Evolutionary conservation across 306 rosid species (phyloP).

Genomic region (Malus orientalis): DNA sequence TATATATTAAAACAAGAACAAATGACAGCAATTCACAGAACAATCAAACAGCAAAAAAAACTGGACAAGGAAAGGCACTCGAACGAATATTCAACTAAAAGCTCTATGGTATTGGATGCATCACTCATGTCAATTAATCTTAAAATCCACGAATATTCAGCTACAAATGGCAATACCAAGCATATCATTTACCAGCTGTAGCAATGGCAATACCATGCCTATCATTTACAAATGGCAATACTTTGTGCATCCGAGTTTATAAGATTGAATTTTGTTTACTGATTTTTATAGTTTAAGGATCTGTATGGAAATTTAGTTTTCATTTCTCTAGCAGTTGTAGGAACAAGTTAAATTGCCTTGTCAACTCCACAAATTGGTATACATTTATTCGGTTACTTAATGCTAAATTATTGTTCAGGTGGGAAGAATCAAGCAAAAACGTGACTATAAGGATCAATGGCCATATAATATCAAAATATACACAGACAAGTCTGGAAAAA

Average conservation of each 20-base stretch:
- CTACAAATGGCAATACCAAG: too few species aligned
- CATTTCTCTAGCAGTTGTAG: not conserved
- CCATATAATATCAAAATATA: conserved; percentile 91
- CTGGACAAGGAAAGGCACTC: too few species aligned
- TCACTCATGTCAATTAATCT: too few species aligned
- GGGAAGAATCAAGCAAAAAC: conserved; percentile 96
- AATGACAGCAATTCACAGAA: too few species aligned
- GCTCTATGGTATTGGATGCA: too few species aligned
- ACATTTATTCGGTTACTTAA: not conserved
- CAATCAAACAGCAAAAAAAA: too few species aligned
- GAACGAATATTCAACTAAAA: too few species aligned
- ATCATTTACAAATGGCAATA: too few species aligned
- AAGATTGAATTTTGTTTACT: not conserved
- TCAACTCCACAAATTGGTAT: not conserved
- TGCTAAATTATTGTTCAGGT: conserved; percentile 33
- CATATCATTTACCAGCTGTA: too few species aligned
- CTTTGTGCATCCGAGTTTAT: not conserved
- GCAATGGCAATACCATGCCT: too few species aligned
- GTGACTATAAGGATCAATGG: conserved; percentile 99
- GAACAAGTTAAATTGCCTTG: not conserved
- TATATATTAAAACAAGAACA: too few species aligned
- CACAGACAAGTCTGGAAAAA: conserved; percentile 81
- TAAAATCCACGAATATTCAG: too few species aligned
- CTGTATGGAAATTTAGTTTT: not conserved
- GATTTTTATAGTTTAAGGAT: not conserved